Evolutionary conservation across 805 yeast species (phyloP).

Genomic region (Yarrowia alimentaria): DNA sequence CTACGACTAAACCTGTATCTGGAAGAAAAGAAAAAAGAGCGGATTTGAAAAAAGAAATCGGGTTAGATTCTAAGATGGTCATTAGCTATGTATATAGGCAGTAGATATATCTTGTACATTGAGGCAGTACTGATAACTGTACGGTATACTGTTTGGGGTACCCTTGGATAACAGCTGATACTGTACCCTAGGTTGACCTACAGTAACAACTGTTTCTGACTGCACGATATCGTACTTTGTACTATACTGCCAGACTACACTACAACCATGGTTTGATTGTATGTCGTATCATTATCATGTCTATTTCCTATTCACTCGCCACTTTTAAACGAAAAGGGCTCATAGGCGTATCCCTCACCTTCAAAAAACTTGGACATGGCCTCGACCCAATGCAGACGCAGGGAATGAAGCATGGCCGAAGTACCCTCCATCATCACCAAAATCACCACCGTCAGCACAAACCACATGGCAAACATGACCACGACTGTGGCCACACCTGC

Average conservation of each 20-base stretch:
- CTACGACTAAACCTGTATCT: no score
- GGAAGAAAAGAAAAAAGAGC: no score
- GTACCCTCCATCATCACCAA: slow-evolving; percentile 98
- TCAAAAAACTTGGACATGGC: slow-evolving; percentile 97
- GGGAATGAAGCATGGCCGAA: slow-evolving; percentile 95
- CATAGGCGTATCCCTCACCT: slow-evolving; percentile 91
- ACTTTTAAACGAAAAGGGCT: slow-evolving; percentile 62
- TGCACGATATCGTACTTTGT: no score
- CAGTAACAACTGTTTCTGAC: no score
- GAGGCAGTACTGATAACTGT: no score
- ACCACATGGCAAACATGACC: slow-evolving; percentile 90
- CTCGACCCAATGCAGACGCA: slow-evolving; percentile 98
- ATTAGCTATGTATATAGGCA: no score
- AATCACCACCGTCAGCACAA: slow-evolving; percentile 82
- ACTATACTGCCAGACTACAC: background rate
- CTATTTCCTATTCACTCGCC: background rate
- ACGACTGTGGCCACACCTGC: slow-evolving; percentile 71
- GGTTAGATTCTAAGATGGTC: no score
- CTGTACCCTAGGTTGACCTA: no score
- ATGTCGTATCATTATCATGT: background rate
- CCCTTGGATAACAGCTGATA: no score
- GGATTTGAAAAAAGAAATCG: no score
- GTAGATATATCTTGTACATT: no score
- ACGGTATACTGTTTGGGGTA: no score
- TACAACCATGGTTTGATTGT: background rate